phyloP scores from a whole-genome alignment of 2,329 filamentous ascomycete genomes.

The Lecanosticta acicola region DNA sequence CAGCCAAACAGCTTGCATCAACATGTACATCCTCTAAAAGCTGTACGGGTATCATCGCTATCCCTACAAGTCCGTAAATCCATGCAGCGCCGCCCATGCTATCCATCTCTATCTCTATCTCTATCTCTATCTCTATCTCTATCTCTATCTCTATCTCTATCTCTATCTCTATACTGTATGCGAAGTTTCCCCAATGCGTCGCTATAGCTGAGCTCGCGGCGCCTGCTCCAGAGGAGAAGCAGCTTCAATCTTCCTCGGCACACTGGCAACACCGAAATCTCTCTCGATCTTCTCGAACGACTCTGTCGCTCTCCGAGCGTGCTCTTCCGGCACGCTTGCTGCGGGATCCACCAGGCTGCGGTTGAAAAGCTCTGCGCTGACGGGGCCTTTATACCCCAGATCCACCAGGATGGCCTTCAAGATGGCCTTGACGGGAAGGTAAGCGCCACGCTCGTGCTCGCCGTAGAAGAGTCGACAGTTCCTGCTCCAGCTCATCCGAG shows the following conservation, averaged over 20 bases:
- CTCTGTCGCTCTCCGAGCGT: constrained; percentile 48
- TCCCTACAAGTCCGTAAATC: too few relatives aligned
- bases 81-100: too few relatives aligned
- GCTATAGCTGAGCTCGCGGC: constrained; percentile 19
- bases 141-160: too few relatives aligned
- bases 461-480: constrained; percentile 69
- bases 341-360: constrained; percentile 51
- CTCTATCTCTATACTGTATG: constrained; percentile 3
- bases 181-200: constrained; percentile 6
- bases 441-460: constrained; percentile 56
- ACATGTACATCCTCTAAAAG: not conserved
- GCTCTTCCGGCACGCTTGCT: constrained; percentile 49
- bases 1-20: not conserved
- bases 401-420: constrained; percentile 57
- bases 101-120: too few relatives aligned
- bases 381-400: constrained; percentile 62
- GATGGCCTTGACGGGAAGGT: constrained; percentile 61
- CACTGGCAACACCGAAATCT: constrained; percentile 27
- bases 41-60: constrained; percentile 10
- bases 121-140: too few relatives aligned
- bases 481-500: constrained; percentile 71
- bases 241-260: not conserved
- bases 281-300: constrained; percentile 48
- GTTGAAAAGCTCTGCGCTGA: constrained; percentile 67
- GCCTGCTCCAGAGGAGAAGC: constrained; percentile 9